Evolutionary conservation across 2,329 filamentous ascomycete genomes (phyloP).

Genomic region (Alternaria conjuncta): DNA sequence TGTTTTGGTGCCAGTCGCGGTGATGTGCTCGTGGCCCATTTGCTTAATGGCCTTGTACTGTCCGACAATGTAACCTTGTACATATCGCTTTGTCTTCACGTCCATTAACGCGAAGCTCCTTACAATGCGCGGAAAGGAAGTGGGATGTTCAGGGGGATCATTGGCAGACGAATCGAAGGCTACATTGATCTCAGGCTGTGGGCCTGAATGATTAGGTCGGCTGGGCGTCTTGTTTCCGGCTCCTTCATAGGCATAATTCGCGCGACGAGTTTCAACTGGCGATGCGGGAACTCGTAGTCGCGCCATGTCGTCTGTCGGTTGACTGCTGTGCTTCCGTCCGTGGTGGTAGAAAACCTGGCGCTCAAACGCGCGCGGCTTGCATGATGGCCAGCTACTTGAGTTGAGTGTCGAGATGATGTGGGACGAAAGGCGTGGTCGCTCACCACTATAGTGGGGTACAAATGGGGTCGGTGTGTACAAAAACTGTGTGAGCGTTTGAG

Average conservation of each 20-base stretch:
- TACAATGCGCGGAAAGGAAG: not conserved
- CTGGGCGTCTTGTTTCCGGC: not conserved
- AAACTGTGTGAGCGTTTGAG: not conserved
- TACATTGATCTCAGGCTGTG: not conserved
- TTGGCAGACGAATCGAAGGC: not conserved
- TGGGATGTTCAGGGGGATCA: not conserved
- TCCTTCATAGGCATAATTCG: not conserved
- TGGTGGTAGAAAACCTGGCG: not conserved
- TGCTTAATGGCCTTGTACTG: not conserved
- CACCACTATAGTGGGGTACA: not conserved
- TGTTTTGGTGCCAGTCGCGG: slow-evolving; percentile 6
- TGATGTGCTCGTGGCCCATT: slow-evolving; percentile 3
- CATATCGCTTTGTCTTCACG: not conserved
- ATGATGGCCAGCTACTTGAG: not conserved
- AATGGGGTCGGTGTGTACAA: not conserved
- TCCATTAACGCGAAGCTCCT: not conserved
- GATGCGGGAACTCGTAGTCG: not conserved
- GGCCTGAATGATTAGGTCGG: not conserved
- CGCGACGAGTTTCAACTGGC: not conserved
- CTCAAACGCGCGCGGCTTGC: not conserved
- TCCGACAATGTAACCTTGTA: slow-evolving; percentile 3
- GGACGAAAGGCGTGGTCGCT: not conserved
- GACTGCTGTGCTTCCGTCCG: not conserved
- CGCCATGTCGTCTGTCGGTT: not conserved
- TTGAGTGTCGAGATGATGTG: not conserved